Base-by-base conservation (phyloP, 306 rosid species). In the Sphenostylis stenocarpa region DNA sequence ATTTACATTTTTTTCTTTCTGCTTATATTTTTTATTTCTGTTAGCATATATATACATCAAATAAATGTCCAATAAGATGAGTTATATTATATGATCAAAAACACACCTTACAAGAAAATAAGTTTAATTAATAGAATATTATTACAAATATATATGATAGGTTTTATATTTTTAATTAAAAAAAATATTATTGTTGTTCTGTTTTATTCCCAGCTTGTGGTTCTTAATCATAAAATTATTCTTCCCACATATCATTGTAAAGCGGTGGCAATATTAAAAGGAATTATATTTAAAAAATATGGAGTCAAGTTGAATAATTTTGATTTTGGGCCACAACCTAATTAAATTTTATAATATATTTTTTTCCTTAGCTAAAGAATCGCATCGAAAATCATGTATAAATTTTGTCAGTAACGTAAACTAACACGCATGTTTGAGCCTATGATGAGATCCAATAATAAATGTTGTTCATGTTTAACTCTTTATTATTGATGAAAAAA, bases 361-460 rank as follows among this genome's bases (percentile, higher is more conserved):
- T 65, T 10, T 36, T 31, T 39, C n/a, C n/a, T n/a, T n/a, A n/a
- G n/a, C n/a, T n/a, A n/a, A n/a, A n/a, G n/a, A n/a, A n/a, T n/a
- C n/a, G n/a, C n/a, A n/a, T n/a, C n/a, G n/a, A n/a, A n/a, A n/a
- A n/a, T 53, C 24, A 38, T 31, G 53, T 33, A 55, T 55, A 56
- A 39, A 72, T 26, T 26, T 26, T 26, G 28, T n/a, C 1, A 26
- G 28, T 41, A 63, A 80, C 69, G 14, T 29, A 73, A 5, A 53
- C 60, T 15, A 23, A 31, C 29, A 65, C 58, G 33, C 55, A 41
- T 64, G 68, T 53, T 52, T 53, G 52, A 28, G 20, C 76, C 61
- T 55, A 73, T 74, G 65, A 80, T 74, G 33, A 23, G 60, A 55
- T 23, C 65, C 48, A 47, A 80, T 73, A 73, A 44, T 60, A 81